A percentile compares a stretch with the other conserved stretches of the same genome.
Evolutionary conservation across 78 protist genomes (phyloP).

Genomic region (Fonticula alba): DNA sequence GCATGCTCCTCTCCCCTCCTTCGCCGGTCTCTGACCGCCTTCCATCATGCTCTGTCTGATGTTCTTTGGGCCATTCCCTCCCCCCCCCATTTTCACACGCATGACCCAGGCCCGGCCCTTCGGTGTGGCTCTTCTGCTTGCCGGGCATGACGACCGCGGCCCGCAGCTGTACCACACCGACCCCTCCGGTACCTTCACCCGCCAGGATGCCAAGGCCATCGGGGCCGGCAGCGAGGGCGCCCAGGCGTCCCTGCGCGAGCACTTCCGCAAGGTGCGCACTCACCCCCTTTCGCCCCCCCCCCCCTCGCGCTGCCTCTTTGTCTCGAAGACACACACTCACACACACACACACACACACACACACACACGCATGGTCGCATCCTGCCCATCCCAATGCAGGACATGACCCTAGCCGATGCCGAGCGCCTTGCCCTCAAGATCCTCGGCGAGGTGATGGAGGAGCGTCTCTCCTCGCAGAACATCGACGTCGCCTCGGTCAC

Average conservation of each 20-base stretch:
- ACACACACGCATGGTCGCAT: no score
- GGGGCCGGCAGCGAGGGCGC: slow-evolving; percentile 97
- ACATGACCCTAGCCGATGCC: slow-evolving; percentile 75
- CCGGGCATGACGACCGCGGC: slow-evolving; percentile 89
- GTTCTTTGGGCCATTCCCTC: no score
- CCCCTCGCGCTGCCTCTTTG: no score
- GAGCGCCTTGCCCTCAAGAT: slow-evolving; percentile 59
- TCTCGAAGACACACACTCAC: neutral
- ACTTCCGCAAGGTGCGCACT: slow-evolving; percentile 48
- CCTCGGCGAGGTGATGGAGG: slow-evolving; percentile 97
- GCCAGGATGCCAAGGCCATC: slow-evolving; percentile 80
- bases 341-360: neutral
- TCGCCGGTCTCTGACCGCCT: neutral
- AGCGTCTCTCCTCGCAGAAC: no score
- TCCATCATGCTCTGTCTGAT: neutral
- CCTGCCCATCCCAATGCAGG: no score
- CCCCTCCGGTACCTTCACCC: slow-evolving; percentile 87
- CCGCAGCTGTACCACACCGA: slow-evolving; percentile 85
- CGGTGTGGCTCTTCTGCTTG: slow-evolving; percentile 94
- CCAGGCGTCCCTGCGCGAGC: slow-evolving; percentile 69
- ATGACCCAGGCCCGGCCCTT: slow-evolving; percentile 92
- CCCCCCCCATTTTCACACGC: no score
- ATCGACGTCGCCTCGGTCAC: no score
- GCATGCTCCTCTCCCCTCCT: neutral
- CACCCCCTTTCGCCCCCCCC: no score